Conservation (phyloP, 345 rosid species). For the Dipteronia dyeriana region DNA sequence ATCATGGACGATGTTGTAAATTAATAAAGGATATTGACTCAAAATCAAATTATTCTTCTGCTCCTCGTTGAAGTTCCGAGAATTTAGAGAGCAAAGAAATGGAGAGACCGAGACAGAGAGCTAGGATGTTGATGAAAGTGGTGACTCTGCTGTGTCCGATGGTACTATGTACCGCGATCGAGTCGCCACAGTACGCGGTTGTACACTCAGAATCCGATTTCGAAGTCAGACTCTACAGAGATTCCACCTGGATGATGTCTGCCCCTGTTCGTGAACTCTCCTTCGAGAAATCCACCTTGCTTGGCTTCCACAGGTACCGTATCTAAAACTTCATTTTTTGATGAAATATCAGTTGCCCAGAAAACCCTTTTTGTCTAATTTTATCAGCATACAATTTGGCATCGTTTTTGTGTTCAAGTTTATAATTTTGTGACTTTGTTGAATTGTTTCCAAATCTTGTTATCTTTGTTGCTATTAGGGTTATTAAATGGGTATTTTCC, state of each 20-base stretch:
- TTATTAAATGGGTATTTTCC: too few relatives aligned
- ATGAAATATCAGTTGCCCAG: not conserved
- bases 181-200: constrained; percentile 55
- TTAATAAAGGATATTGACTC: too few relatives aligned
- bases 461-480: too few relatives aligned
- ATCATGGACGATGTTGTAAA: too few relatives aligned
- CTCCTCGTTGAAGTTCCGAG: not conserved
- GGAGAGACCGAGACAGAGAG: constrained; percentile 16
- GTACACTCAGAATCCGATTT: constrained; percentile 61
- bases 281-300: constrained; percentile 57
- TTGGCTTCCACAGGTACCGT: constrained; percentile 65
- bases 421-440: not conserved
- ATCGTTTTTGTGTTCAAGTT: not conserved
- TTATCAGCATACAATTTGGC: not conserved
- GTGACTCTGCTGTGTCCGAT: constrained; percentile 16
- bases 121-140: constrained; percentile 9
- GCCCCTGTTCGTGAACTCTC: constrained; percentile 49
- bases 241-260: constrained; percentile 57
- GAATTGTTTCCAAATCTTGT: too few relatives aligned
- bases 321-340: not conserved
- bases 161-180: constrained; percentile 30
- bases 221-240: constrained; percentile 55
- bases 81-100: constrained; percentile 6
- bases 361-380: not conserved
- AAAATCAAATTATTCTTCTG: too few relatives aligned